Evolutionary conservation across 345 rosid species (phyloP).

Genomic region (Hevea brasiliensis): DNA sequence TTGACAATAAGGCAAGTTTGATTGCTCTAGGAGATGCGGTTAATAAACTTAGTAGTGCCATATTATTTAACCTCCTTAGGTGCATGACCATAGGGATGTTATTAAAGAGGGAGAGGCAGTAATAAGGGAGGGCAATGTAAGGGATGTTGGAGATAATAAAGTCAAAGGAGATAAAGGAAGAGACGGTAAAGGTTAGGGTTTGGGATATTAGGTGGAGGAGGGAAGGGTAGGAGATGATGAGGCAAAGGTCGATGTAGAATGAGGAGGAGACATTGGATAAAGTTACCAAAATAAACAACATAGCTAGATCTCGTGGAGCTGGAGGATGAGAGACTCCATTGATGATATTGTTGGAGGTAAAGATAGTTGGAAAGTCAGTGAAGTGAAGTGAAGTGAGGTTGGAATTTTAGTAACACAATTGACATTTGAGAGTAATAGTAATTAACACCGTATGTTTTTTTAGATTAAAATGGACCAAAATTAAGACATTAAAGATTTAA

Average conservation of each 20-base stretch:
- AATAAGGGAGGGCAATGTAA: constrained; percentile 83
- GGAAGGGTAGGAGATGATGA: constrained; percentile 77
- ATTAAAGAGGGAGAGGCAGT: constrained; percentile 62
- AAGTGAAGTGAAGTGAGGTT: neutral
- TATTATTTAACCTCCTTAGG: constrained; percentile 80
- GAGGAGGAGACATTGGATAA: constrained; percentile 85
- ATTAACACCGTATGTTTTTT: too few species aligned
- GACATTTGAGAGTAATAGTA: too few species aligned
- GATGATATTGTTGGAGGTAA: constrained; percentile 21
- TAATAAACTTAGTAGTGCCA: constrained; percentile 78
- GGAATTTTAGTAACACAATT: too few species aligned
- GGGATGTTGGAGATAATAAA: constrained; percentile 82
- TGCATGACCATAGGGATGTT: constrained; percentile 81
- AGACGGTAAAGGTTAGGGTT: constrained; percentile 58
- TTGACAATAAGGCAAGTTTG: constrained; percentile 70
- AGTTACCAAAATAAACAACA: constrained; percentile 78
- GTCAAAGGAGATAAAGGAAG: constrained; percentile 53
- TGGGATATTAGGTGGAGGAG: constrained; percentile 71
- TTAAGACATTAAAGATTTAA: too few species aligned
- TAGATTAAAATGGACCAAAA: too few species aligned
- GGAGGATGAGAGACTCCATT: constrained; percentile 71
- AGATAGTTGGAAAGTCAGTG: neutral
- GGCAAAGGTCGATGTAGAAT: constrained; percentile 87
- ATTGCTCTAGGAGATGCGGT: constrained; percentile 52
- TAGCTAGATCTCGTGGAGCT: constrained; percentile 85